A percentile compares a stretch with the other conserved stretches of the same genome.
Conservation (phyloP, 2,329 filamentous ascomycete genomes). For the Calonectria montana region DNA sequence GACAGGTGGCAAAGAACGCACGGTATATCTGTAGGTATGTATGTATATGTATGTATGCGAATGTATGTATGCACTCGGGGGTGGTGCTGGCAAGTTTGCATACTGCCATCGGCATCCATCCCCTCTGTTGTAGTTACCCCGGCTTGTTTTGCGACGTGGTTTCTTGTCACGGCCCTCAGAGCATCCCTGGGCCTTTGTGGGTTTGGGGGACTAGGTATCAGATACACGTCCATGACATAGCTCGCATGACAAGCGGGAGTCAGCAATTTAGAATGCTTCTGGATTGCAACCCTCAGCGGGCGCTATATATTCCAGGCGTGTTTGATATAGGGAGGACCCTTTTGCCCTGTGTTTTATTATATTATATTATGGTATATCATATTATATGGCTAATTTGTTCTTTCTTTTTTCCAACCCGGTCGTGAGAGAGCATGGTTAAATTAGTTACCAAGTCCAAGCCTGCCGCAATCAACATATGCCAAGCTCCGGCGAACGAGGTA, state of each 20-base stretch:
- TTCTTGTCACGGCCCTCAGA: background rate
- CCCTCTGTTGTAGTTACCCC: background rate
- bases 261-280: conserved; percentile 8
- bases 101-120: no score
- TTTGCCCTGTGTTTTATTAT: background rate
- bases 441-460: background rate
- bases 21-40: background rate
- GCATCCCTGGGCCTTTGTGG: conserved; percentile 23
- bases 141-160: background rate
- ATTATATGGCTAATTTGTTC: no score
- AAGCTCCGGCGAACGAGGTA: background rate
- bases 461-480: background rate
- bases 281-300: background rate
- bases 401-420: background rate
- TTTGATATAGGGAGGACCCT: conserved; percentile 4
- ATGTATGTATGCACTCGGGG: background rate
- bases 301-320: conserved; percentile 1
- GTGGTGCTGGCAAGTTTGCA: background rate
- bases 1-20: background rate
- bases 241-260: conserved; percentile 1
- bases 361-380: no score
- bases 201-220: conserved; percentile 6
- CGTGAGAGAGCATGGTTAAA: background rate
- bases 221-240: background rate
- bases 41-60: background rate